Base-by-base conservation (phyloP, 2,329 filamentous ascomycete genomes). In the Exophiala spinifera region DNA sequence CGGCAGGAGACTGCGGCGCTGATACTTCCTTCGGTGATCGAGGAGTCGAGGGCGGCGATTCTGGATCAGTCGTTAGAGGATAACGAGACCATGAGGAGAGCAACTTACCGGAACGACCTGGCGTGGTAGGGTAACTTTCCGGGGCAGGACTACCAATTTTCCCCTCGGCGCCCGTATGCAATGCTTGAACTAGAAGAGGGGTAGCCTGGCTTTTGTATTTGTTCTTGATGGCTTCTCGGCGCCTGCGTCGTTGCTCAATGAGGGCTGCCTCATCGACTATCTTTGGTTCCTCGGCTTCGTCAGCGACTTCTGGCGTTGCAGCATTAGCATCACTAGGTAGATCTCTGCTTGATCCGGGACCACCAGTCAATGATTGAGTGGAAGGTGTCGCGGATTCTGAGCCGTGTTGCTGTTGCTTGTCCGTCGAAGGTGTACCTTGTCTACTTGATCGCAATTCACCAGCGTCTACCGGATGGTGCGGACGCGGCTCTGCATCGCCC, bases 231-330 rank as follows among this genome's bases (percentile, higher is more conserved):
- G 89, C 89, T 73, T 94, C 89, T 61, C 91, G 86, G 55, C 88
- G 84, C 67, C 87, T 90, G 23, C 91, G 87, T 51, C 91, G 87
- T 65, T 90, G 86, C 70, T 95, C 88, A 65, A 96, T 88, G 66
- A 92, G 80, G 62, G 88, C 85, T 59, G 87, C 88, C 74, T 95
- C 88, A 69, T 95, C 87, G 63, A 90, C 69, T n/a, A 81, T 78
- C 63, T 84, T 77, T 52, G 79, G 74, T 61, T 81, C 79, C 67
- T 73, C 63, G 51, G 60, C 61, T 59, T 68, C 67, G 61, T 67
- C 63, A 37, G 39, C 55, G 37, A 37, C 51, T 23, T 60, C 64
- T 42, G 61, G 53, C 46, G 59, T 44, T 19, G 53, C 49, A 55
- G 61, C 61, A 34, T 19, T 45, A 17, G 46, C 33, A 23, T 10